phyloP scores from a whole-genome alignment of 2,329 filamentous ascomycete species.

The Alternaria tenuissima region DNA sequence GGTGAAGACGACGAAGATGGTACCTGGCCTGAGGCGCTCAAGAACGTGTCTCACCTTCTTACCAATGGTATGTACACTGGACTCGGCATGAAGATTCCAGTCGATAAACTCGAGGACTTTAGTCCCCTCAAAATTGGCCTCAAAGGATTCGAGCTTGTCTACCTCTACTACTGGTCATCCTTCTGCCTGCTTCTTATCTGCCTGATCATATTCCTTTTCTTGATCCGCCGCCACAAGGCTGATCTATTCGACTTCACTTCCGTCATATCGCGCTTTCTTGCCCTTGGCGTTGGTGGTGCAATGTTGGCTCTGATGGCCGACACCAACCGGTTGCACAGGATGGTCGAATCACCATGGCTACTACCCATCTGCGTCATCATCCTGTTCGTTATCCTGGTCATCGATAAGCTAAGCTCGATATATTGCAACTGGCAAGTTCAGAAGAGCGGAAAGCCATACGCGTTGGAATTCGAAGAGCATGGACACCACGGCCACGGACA shows the following conservation, averaged over 20 bases:
- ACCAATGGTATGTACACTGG: slow-evolving; percentile 44
- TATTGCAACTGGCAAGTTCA: slow-evolving; percentile 42
- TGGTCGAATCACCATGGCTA: slow-evolving; percentile 44
- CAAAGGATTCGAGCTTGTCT: slow-evolving; percentile 43
- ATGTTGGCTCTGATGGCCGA: slow-evolving; percentile 44
- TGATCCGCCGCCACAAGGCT: slow-evolving; percentile 51
- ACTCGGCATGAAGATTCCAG: slow-evolving; percentile 46
- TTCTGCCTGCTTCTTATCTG: slow-evolving; percentile 49
- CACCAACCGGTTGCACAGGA: slow-evolving; percentile 27
- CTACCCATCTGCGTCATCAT: slow-evolving; percentile 48
- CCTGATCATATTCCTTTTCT: slow-evolving; percentile 49
- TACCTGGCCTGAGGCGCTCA: slow-evolving; percentile 31
- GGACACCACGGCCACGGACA: slow-evolving; percentile 29
- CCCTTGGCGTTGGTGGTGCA: slow-evolving; percentile 35
- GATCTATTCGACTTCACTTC: slow-evolving; percentile 53
- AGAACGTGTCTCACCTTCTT: slow-evolving; percentile 30
- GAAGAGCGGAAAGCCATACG: slow-evolving; percentile 43
- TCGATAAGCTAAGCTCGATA: slow-evolving; percentile 42
- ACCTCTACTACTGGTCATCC: slow-evolving; percentile 51
- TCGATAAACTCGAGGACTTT: slow-evolving; percentile 36
- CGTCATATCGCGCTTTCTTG: slow-evolving; percentile 41
- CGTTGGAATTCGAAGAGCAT: slow-evolving; percentile 41
- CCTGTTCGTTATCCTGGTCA: slow-evolving; percentile 43
- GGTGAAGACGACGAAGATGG: slow-evolving; percentile 7
- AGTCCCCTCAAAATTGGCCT: slow-evolving; percentile 38